phyloP scores from a whole-genome alignment of 345 rosid genomes.

The Salix purpurea region DNA sequence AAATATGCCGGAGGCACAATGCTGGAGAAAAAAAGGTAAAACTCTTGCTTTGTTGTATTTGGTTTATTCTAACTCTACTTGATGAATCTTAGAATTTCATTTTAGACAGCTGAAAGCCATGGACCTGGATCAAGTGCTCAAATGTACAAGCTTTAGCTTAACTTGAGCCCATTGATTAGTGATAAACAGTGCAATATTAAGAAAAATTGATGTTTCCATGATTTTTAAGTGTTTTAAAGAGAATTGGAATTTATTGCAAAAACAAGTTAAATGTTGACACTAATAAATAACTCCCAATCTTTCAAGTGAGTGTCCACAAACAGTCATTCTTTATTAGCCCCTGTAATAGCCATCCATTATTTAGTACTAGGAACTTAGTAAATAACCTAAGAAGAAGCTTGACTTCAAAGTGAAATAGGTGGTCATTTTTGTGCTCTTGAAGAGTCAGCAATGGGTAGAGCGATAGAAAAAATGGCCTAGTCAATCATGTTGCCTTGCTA shows the following conservation, averaged over 20 bases:
- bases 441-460: too few species aligned
- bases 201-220: not conserved
- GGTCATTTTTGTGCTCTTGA: too few species aligned
- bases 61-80: not conserved
- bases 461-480: too few species aligned
- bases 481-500: too few species aligned
- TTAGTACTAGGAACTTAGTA: too few species aligned
- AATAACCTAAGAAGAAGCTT: too few species aligned
- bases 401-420: too few species aligned
- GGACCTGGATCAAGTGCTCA: not conserved
- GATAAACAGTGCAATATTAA: not conserved
- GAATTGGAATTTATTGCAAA: not conserved
- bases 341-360: not conserved
- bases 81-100: not conserved
- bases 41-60: not conserved
- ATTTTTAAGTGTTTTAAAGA: not conserved
- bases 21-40: not conserved
- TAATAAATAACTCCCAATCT: not conserved
- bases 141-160: not conserved
- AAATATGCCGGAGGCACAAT: not conserved
- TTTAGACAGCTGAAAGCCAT: not conserved
- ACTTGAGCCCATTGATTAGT: not conserved
- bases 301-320: not conserved
- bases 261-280: not conserved
- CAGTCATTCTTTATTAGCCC: not conserved